Conservation (phyloP, 345 rosid species). For the Aquilaria sinensis region DNA sequence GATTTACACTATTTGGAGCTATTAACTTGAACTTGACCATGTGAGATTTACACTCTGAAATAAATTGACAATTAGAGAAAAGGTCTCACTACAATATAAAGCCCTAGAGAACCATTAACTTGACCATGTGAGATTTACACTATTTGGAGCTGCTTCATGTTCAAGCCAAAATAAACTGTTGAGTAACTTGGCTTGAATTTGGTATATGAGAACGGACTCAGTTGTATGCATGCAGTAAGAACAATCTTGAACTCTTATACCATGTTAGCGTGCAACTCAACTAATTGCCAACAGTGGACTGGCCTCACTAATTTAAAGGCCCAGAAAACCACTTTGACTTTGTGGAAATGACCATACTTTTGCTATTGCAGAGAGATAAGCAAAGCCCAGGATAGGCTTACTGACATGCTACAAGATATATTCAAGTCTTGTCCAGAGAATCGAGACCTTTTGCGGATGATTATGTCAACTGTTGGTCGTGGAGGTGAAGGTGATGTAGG, state of each 20-base stretch:
- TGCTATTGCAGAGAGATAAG: slow-evolving; percentile 35
- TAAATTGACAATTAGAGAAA: not conserved
- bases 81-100: too few relatives aligned
- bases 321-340: too few relatives aligned
- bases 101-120: too few relatives aligned
- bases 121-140: too few relatives aligned
- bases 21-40: too few relatives aligned
- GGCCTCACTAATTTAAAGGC: not conserved
- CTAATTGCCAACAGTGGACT: slow-evolving; percentile 1
- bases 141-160: too few relatives aligned
- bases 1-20: too few relatives aligned
- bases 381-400: slow-evolving; percentile 37
- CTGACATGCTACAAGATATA: slow-evolving; percentile 30
- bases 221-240: not conserved
- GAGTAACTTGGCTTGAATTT: too few relatives aligned
- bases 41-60: too few relatives aligned
- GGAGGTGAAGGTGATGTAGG: slow-evolving; percentile 43
- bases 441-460: slow-evolving; percentile 33
- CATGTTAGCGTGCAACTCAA: slow-evolving; percentile 1
- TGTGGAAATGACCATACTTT: not conserved
- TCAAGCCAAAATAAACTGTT: too few relatives aligned
- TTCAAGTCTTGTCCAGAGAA: slow-evolving; percentile 25
- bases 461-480: slow-evolving; percentile 35
- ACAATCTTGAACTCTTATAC: not conserved
- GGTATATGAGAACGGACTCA: not conserved